A percentile compares a stretch with the other conserved stretches of the same genome.
Evolutionary conservation across 352 stramenopile genomes (phyloP).

Genomic region (Globisporangium splendens): DNA sequence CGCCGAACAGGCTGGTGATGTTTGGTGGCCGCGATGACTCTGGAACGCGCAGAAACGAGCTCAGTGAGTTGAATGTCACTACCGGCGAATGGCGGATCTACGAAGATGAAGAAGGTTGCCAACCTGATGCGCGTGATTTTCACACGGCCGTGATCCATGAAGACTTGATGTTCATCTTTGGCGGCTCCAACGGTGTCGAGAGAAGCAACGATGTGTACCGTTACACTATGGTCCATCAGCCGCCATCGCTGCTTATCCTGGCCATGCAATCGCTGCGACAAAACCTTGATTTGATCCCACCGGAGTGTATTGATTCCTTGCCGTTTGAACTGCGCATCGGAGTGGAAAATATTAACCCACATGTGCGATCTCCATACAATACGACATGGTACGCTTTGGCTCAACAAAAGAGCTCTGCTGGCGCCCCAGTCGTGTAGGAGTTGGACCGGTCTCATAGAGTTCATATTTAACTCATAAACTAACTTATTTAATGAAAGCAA

Average conservation of each 20-base stretch:
- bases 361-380: conserved; percentile 61
- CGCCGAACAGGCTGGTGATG: conserved; percentile 60
- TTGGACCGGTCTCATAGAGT: conserved; percentile 12
- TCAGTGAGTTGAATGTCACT: conserved; percentile 60
- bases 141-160: conserved; percentile 75
- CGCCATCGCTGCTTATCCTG: conserved; percentile 61
- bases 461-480: conserved; percentile 47
- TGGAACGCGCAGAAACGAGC: conserved; percentile 59
- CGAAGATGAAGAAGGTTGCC: conserved; percentile 51
- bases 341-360: conserved; percentile 68
- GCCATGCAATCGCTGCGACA: conserved; percentile 62
- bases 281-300: conserved; percentile 34
- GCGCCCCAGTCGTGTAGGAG: conserved; percentile 41
- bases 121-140: conserved; percentile 78
- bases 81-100: conserved; percentile 66
- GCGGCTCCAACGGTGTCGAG: conserved; percentile 79
- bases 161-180: conserved; percentile 78
- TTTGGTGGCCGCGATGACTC: conserved; percentile 78
- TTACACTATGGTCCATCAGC: conserved; percentile 56
- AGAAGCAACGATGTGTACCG: conserved; percentile 81
- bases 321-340: conserved; percentile 62
- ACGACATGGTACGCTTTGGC: conserved; percentile 61
- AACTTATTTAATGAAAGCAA: conserved; percentile 27
- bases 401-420: conserved; percentile 35
- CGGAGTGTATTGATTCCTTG: conserved; percentile 41